Conservation (phyloP, 2,329 filamentous ascomycete genomes). For the Polychaeton citri region DNA sequence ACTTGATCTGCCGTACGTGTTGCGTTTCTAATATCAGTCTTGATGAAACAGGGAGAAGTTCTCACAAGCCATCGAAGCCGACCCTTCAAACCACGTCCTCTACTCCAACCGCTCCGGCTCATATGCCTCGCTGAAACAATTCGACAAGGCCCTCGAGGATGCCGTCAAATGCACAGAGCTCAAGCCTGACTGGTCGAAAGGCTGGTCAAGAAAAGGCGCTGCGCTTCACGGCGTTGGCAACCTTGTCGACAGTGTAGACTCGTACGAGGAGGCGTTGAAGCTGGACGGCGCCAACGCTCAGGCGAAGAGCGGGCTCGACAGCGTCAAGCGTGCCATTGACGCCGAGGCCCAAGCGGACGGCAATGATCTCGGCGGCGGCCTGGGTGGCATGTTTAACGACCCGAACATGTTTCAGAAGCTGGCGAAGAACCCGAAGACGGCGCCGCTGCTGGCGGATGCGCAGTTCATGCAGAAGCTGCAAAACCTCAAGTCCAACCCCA, state of each 20-base stretch:
- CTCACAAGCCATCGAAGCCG: constrained; percentile 77
- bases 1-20: too few species aligned
- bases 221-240: constrained; percentile 82
- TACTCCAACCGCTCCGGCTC: constrained; percentile 91
- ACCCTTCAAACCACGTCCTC: constrained; percentile 85
- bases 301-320: constrained; percentile 74
- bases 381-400: constrained; percentile 92
- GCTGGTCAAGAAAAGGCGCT: constrained; percentile 85
- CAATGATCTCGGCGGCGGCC: constrained; percentile 56
- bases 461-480: constrained; percentile 86
- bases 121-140: constrained; percentile 82
- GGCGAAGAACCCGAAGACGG: constrained; percentile 87
- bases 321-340: constrained; percentile 80
- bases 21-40: constrained; percentile 5
- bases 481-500: constrained; percentile 66
- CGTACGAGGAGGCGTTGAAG: constrained; percentile 90
- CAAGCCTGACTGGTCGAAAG: constrained; percentile 97
- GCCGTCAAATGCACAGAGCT: constrained; percentile 86
- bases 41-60: constrained; percentile 63
- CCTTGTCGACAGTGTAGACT: constrained; percentile 70
- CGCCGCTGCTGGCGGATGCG: constrained; percentile 62
- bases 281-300: constrained; percentile 83
- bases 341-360: constrained; percentile 54
- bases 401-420: constrained; percentile 83
- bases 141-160: constrained; percentile 71